Base-by-base conservation (phyloP, 495 filamentous ascomycete genomes). In the Cairneyella variabilis region DNA sequence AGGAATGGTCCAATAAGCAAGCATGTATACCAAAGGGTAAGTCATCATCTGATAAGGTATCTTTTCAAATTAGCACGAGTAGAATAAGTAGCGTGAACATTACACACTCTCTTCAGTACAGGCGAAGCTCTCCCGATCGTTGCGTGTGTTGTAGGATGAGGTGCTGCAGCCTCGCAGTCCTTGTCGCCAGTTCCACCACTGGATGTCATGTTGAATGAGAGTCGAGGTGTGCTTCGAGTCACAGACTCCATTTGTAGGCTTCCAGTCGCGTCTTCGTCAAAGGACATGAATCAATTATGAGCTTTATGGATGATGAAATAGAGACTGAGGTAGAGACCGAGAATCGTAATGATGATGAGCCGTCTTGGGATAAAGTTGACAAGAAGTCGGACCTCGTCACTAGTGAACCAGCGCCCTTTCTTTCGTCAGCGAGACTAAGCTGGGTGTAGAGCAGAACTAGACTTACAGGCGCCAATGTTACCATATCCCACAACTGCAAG, bases 351-450 rank as follows among this genome's bases (percentile, higher is more conserved):
- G 30, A 75, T 72, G 54, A 75, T 75, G 47, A 64, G 16, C 71
- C 66, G 69, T 26, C 71, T 61, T 4, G 66, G 71, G 16, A 71
- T 63, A 54, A 74, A 74, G 58, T 74, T 74, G 27, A 69, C 68
- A 2, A 69, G 53, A n/a, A 75, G 57, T 1, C 71, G 64, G n/a
- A 63, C 57, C 22, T 57, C 12, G 52, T 75, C 71, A 17, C 57
- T 63, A 2, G 70, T 71, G 48, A 75, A 72, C 71, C 71, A 74
- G 53, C 71, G 72, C 71, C 71, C 69, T 58, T 41, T 20, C 16
- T 14, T 10, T 6, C 1, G 10, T 44, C 10, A 22, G 17, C 30
- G 44, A 34, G 2, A 22, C 32, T 6, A 44, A 41, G 23, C 12
- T 17, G 34, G 22, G 10, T 42, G 16, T 16, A 32, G 10, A 25